A percentile compares a stretch with the other conserved stretches of the same genome.
These are phyloP conservation scores for Torulaspora delbrueckii DNA, from an alignment of 805 yeast species.

Conservation along the genomic window DNA sequence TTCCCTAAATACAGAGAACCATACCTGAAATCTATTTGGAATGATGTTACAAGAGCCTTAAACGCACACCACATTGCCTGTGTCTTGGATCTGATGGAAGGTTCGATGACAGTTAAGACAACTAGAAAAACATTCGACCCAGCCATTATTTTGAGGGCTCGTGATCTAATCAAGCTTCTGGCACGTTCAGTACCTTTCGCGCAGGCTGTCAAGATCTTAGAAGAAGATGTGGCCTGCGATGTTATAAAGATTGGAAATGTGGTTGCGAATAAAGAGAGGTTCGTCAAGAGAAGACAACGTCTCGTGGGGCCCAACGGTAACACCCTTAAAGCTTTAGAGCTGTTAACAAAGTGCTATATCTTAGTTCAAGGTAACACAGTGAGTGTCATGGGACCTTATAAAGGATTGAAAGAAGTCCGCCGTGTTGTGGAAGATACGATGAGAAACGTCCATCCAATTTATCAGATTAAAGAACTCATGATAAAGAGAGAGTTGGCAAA, in stretches of 20 bases:
- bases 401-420: slow-evolving; percentile 86
- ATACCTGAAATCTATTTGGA: slow-evolving; percentile 86
- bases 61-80: slow-evolving; percentile 75
- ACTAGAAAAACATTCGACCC: slow-evolving; percentile 96
- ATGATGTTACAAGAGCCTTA: slow-evolving; percentile 79
- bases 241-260: slow-evolving; percentile 90
- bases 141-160: slow-evolving; percentile 84
- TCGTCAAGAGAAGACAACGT: slow-evolving; percentile 92
- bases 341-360: slow-evolving; percentile 91
- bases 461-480: slow-evolving; percentile 95
- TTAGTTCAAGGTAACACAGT: slow-evolving; percentile 97
- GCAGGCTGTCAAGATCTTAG: slow-evolving; percentile 86
- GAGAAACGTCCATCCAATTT: slow-evolving; percentile 96
- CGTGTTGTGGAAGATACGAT: slow-evolving; percentile 97
- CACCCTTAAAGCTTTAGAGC: slow-evolving; percentile 90
- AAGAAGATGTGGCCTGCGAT: slow-evolving; percentile 93
- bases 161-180: slow-evolving; percentile 87
- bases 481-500: slow-evolving; percentile 91
- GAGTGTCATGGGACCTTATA: slow-evolving; percentile 92
- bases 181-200: slow-evolving; percentile 97
- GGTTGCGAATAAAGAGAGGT: slow-evolving; percentile 87
- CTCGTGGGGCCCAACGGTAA: slow-evolving; percentile 96
- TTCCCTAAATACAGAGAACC: slow-evolving; percentile 96
- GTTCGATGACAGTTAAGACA: slow-evolving; percentile 94
- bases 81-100: slow-evolving; percentile 85